Evolutionary conservation across 176 grass and related monocot genomes (phyloP).

Genomic region (Triticum monococcum): DNA sequence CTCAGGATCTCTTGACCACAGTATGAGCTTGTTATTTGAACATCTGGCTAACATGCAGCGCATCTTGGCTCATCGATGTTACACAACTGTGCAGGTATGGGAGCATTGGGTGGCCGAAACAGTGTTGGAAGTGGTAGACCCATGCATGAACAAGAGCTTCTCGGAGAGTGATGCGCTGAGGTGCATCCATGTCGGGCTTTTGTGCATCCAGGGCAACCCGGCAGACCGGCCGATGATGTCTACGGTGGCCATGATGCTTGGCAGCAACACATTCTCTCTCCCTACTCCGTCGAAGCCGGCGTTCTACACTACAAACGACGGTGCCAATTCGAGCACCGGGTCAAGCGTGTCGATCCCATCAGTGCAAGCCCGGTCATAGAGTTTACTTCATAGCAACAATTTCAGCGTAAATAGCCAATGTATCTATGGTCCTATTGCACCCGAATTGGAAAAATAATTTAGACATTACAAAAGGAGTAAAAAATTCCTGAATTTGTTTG

Average conservation of each 20-base stretch:
- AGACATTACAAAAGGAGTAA: too few species aligned
- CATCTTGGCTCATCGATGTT: neutral
- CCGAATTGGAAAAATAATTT: too few species aligned
- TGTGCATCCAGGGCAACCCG: constrained; percentile 42
- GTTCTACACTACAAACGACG: neutral
- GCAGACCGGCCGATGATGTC: constrained; percentile 35
- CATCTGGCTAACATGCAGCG: neutral
- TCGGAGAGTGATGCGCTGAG: constrained; percentile 14
- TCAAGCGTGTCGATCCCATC: neutral
- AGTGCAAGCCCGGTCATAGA: neutral
- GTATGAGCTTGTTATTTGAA: neutral
- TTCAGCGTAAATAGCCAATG: too few species aligned
- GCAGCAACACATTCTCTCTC: constrained; percentile 28
- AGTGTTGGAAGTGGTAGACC: constrained; percentile 23
- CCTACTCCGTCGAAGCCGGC: constrained; percentile 19
- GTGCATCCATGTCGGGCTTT: constrained; percentile 34
- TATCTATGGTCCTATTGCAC: too few species aligned
- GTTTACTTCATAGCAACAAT: neutral
- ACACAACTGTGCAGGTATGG: constrained; percentile 32
- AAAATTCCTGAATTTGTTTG: too few species aligned
- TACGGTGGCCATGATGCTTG: constrained; percentile 37
- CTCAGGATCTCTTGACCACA: constrained; percentile 32
- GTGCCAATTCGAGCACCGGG: neutral
- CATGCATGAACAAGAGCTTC: neutral
- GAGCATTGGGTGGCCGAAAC: constrained; percentile 27